Percentiles rank a stretch among this genome's conserved stretches.
phyloP scores from a whole-genome alignment of 441 rosid species.

The Brassica hybrid region DNA sequence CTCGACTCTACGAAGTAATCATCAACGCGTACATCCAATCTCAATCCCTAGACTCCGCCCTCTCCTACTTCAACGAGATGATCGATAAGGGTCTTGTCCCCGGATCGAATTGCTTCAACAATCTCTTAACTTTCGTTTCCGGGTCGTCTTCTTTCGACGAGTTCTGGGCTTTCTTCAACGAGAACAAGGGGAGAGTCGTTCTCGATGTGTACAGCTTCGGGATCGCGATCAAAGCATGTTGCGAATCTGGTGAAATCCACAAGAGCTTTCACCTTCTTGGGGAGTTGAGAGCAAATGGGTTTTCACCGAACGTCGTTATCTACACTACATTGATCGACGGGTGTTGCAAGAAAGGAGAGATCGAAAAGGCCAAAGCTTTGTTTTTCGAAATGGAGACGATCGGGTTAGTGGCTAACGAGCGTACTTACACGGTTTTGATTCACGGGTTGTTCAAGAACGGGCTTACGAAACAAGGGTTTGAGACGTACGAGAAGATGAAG shows the following conservation, averaged over 20 bases:
- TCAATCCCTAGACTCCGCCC: slow-evolving; percentile 48
- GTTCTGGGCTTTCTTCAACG: slow-evolving; percentile 53
- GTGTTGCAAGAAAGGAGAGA: slow-evolving; percentile 70
- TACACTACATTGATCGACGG: slow-evolving; percentile 85
- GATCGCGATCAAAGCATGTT: slow-evolving; percentile 74
- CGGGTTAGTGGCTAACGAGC: slow-evolving; percentile 72
- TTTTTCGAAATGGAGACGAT: slow-evolving; percentile 57
- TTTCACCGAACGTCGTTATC: slow-evolving; percentile 63
- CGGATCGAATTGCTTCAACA: slow-evolving; percentile 53
- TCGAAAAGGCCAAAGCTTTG: slow-evolving; percentile 55
- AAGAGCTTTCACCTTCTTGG: slow-evolving; percentile 54
- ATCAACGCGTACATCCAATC: slow-evolving; percentile 59
- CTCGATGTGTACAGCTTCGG: slow-evolving; percentile 74
- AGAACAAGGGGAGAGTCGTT: slow-evolving; percentile 33
- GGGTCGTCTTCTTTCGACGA: slow-evolving; percentile 49
- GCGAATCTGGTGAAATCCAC: slow-evolving; percentile 58
- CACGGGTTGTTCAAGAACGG: slow-evolving; percentile 71
- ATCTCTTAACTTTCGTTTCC: slow-evolving; percentile 49
- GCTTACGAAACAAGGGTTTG: slow-evolving; percentile 57
- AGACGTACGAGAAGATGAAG: slow-evolving; percentile 71
- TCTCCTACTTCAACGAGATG: slow-evolving; percentile 58
- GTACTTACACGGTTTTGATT: slow-evolving; percentile 77
- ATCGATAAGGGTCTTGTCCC: slow-evolving; percentile 51
- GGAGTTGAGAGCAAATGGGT: slow-evolving; percentile 54
- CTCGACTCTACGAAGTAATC: slow-evolving; percentile 54